Base-by-base conservation (phyloP, 1,284 basidiomycete genomes). In the Pseudozyma sp. region DNA sequence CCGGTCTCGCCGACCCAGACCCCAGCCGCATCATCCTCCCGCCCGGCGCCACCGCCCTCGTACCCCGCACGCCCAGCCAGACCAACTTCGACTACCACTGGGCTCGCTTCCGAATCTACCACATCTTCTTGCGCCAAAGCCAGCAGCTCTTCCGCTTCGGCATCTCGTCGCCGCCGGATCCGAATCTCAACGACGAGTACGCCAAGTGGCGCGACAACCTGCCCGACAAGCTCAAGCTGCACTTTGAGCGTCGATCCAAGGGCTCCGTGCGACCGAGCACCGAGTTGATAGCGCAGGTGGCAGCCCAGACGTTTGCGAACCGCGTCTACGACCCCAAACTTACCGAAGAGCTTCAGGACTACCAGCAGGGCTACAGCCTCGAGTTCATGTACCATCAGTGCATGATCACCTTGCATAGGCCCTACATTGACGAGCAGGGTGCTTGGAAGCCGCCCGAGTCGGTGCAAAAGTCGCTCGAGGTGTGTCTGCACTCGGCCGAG, bases 361-460 rank as follows among this genome's bases (percentile, higher is more conserved):
- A 64, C 53, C 66, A 79, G 49, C 78, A 80, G 46, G 68, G 64
- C 33, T 68, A 67, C 58, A 63, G 61, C 37, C 68, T 80, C 34
- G 66, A 74, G 58, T 69, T 80, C 49, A 66, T 72, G 61, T 79
- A 67, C 49, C 64, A 68, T n/a, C 75, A 70, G 49, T 68, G 68
- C 49, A 70, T 69, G 62, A 76, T 78, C 35, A 67, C 70, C 13
- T 64, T 80, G 42, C 78, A 78, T 52, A 53, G 79, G 35, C 79
- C 77, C 16, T 76, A 79, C 59, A 64, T 73, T 39, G 78, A 79
- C 55, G 77, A 70, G 60, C 65, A 66, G n/a, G 71, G 75, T 24
- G 64, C 68, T 1, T 75, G 77, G 70, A 72, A 65, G 47, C 68
- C 68, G 44, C 69, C 74, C 48, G 71, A 73, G 61, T 68, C 66